phyloP scores from a whole-genome alignment of 129 eudicot species.

The Escallonia rubra region DNA sequence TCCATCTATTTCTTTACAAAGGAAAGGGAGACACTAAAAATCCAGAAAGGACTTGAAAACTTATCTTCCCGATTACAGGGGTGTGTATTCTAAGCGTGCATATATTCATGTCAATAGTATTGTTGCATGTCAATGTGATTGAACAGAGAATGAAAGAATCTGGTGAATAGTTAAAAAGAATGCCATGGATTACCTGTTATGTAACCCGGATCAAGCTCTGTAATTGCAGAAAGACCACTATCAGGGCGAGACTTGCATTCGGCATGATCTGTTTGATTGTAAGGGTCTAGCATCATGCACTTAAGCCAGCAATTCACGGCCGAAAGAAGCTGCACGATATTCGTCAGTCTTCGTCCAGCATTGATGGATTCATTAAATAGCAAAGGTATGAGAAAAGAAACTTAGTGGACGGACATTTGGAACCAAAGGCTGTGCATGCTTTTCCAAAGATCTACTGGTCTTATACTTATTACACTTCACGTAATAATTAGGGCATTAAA shows the following conservation, averaged over 20 bases:
- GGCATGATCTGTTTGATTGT: conserved; percentile 92
- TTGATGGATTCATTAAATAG: conserved; percentile 30
- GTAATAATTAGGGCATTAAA: neutral
- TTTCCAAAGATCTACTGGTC: neutral
- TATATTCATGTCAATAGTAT: no score
- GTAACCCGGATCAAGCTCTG: conserved; percentile 94
- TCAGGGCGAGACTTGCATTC: conserved; percentile 93
- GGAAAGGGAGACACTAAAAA: no score
- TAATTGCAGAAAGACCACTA: conserved; percentile 96
- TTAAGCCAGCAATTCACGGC: conserved; percentile 98
- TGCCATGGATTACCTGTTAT: conserved; percentile 58
- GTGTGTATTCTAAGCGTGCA: no score
- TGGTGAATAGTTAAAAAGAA: no score
- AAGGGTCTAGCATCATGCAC: conserved; percentile 86
- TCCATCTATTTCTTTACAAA: no score
- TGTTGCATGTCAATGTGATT: no score
- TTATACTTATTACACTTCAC: neutral
- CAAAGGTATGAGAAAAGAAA: conserved; percentile 17
- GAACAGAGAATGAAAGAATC: no score
- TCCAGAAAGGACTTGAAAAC: no score
- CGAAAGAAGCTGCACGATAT: conserved; percentile 79
- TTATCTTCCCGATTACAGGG: no score
- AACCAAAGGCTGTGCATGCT: neutral
- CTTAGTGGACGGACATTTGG: conserved; percentile 1
- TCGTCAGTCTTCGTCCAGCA: conserved; percentile 37